These are phyloP conservation scores for Colletotrichum lupini DNA, from an alignment of 2,329 filamentous ascomycete genomes.

Conservation along the genomic window DNA sequence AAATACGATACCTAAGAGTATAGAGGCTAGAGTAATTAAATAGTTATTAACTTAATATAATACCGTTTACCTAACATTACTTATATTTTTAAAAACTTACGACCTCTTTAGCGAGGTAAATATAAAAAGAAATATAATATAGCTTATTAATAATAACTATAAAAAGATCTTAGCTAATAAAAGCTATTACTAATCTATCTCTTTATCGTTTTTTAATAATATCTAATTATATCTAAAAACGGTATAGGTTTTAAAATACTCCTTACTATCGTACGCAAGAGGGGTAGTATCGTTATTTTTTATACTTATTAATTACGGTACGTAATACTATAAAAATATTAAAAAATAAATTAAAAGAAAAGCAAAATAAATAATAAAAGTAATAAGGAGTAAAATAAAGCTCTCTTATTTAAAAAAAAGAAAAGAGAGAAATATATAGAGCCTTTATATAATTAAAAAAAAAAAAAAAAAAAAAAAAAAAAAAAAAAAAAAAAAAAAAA, in stretches of 20 bases:
- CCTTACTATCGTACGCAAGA: neutral
- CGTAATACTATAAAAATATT: neutral
- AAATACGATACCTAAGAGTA: neutral
- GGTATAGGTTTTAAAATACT: neutral
- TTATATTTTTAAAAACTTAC: neutral
- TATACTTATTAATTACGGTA: accelerated
- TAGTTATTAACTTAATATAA: neutral
- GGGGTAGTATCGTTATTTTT: neutral
- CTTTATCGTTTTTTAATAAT: neutral
- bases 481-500: too few species aligned
- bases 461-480: too few species aligned
- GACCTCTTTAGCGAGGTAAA: neutral
- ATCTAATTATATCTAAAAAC: neutral
- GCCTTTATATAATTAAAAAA: too few species aligned
- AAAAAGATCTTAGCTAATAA: neutral
- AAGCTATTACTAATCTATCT: neutral
- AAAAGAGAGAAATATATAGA: too few species aligned
- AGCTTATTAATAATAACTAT: neutral
- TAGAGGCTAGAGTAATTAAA: neutral
- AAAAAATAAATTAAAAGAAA: neutral
- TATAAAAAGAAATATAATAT: neutral
- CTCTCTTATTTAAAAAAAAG: too few species aligned
- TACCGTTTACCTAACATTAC: neutral
- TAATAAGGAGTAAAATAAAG: neutral
- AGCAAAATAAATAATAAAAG: accelerated